These are phyloP conservation scores for Chalara sp. DNA, from an alignment of 2,329 filamentous ascomycete species.

Conservation along the genomic window DNA sequence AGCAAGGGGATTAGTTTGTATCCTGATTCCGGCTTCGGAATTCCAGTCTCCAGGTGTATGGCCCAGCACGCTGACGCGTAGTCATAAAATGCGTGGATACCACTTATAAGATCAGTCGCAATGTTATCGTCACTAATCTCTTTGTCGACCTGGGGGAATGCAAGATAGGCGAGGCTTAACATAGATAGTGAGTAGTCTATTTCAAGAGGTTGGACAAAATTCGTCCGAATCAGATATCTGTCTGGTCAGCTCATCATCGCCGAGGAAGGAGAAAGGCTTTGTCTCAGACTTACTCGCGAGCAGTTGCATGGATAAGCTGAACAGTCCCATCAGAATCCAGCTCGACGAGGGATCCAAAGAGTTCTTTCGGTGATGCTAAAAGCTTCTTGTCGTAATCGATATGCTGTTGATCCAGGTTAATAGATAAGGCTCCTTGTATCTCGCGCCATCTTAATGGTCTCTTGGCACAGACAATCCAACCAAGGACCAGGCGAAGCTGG, in stretches of 20 bases:
- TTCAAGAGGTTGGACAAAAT: background rate
- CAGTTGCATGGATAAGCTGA: background rate
- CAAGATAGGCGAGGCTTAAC: background rate
- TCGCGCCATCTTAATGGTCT: background rate
- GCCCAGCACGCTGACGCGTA: background rate
- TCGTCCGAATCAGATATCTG: background rate
- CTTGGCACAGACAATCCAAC: background rate
- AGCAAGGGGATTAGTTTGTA: background rate
- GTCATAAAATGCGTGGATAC: background rate
- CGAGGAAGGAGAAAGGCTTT: background rate
- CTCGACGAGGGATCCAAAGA: background rate
- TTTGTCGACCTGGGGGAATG: background rate
- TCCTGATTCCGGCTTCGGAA: background rate
- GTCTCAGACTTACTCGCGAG: background rate
- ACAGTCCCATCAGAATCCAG: background rate
- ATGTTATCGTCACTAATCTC: background rate
- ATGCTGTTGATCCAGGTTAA: background rate
- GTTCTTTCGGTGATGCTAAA: background rate
- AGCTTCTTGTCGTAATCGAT: background rate
- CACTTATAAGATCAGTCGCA: background rate
- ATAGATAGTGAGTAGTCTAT: background rate
- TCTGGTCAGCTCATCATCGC: background rate
- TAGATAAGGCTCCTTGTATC: background rate
- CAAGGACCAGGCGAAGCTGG: background rate
- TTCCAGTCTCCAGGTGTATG: background rate